These are phyloP conservation scores for Epichloe coenophiala DNA, from an alignment of 2,329 filamentous ascomycete species.

Conservation along the genomic window DNA sequence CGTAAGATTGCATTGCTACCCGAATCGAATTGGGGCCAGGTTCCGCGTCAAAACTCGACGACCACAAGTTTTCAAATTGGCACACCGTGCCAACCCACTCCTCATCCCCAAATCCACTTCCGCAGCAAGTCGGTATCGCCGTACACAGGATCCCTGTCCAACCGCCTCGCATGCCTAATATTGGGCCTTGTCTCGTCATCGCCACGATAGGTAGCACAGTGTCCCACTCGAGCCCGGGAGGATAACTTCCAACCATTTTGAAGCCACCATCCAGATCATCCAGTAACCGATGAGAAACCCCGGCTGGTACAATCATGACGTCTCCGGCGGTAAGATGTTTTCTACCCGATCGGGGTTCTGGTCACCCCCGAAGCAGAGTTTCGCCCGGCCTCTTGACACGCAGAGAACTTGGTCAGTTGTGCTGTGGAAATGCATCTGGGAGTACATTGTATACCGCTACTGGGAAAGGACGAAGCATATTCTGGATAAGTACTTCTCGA, in stretches of 20 bases:
- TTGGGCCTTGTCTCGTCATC: background rate
- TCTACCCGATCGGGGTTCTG: slow-evolving; percentile 25
- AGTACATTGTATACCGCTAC: background rate
- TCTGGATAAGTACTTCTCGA: background rate
- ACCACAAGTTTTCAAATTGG: background rate
- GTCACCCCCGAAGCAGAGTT: slow-evolving; percentile 54
- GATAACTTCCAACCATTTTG: slow-evolving; percentile 56
- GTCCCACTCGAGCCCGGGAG: slow-evolving; percentile 45
- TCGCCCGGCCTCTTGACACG: slow-evolving; percentile 43
- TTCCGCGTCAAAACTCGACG: background rate
- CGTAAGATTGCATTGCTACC: background rate
- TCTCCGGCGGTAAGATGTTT: slow-evolving; percentile 42
- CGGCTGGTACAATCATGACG: slow-evolving; percentile 51
- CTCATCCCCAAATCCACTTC: background rate
- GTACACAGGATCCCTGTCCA: slow-evolving; percentile 10
- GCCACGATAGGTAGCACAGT: slow-evolving; percentile 33
- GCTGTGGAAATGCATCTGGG: slow-evolving; percentile 55
- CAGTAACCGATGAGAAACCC: slow-evolving; percentile 47
- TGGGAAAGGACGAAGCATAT: background rate
- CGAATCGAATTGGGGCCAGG: too few relatives aligned
- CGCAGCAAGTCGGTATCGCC: slow-evolving; percentile 5
- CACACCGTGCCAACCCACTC: background rate
- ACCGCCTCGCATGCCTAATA: slow-evolving; percentile 7
- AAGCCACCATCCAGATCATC: slow-evolving; percentile 42
- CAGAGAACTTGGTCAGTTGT: slow-evolving; percentile 54